Evolutionary conservation across 192 early-diverging fungal species (phyloP).

Genomic region (Oehlia diaphana): DNA sequence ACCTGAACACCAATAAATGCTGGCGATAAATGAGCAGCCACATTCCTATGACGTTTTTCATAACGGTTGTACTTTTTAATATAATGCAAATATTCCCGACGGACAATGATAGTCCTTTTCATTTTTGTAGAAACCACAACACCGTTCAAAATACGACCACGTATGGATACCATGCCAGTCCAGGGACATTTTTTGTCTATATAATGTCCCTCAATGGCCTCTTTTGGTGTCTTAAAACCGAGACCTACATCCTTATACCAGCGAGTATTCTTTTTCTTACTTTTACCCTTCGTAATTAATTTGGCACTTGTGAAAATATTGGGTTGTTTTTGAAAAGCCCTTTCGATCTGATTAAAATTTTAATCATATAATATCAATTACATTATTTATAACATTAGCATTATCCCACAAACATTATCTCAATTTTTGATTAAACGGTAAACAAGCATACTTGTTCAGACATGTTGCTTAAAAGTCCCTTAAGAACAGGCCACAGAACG

Average conservation of each 20-base stretch:
- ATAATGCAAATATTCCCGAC: slow-evolving; percentile 99
- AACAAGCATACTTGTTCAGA: slow-evolving; percentile 22
- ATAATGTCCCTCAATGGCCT: slow-evolving; percentile 96
- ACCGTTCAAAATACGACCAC: slow-evolving; percentile 96
- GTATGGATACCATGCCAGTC: slow-evolving; percentile 94
- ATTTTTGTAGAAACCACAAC: slow-evolving; percentile 94
- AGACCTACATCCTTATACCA: slow-evolving; percentile 99
- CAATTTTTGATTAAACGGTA: background rate
- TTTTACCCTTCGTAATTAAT: slow-evolving; percentile 61
- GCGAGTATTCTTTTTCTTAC: slow-evolving; percentile 62
- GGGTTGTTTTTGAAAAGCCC: slow-evolving; percentile 96
- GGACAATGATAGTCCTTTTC: slow-evolving; percentile 98
- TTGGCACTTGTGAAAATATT: slow-evolving; percentile 94
- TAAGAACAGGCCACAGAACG: background rate
- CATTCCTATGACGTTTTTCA: slow-evolving; percentile 99
- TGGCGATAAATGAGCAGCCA: slow-evolving; percentile 94
- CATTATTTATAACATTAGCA: too few relatives aligned
- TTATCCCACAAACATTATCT: background rate
- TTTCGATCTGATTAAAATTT: slow-evolving; percentile 72
- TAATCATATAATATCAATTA: background rate
- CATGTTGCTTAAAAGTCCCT: slow-evolving; percentile 16
- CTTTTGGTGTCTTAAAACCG: slow-evolving; percentile 98
- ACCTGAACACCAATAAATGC: slow-evolving; percentile 83
- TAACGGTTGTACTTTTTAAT: slow-evolving; percentile 99
- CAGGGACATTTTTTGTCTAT: slow-evolving; percentile 99